Conservation (phyloP, 768 basidiomycete species). For the Termitomyces sp. region DNA sequence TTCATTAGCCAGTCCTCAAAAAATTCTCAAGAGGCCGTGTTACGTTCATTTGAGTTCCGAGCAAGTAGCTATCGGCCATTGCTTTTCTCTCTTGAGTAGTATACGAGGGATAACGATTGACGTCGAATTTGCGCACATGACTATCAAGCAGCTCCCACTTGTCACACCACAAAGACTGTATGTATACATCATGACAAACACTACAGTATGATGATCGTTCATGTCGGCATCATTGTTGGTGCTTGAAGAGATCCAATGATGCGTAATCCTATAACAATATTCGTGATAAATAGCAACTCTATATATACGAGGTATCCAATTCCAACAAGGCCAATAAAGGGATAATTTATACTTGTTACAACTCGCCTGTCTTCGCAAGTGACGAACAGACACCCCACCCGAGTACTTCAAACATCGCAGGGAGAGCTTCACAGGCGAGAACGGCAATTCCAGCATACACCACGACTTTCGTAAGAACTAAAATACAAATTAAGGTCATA, state of each 20-base stretch:
- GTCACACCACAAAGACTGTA: too few relatives aligned
- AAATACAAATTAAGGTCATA: background rate
- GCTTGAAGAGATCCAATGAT: background rate
- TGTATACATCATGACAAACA: too few relatives aligned
- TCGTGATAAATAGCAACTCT: background rate
- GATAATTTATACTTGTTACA: background rate
- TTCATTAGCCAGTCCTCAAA: too few relatives aligned
- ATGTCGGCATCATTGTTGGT: too few relatives aligned
- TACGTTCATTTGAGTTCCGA: too few relatives aligned
- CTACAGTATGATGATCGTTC: too few relatives aligned
- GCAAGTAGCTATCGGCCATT: too few relatives aligned
- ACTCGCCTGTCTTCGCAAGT: background rate
- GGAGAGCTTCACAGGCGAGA: slow-evolving; percentile 56
- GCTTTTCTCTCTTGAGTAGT: too few relatives aligned
- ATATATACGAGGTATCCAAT: background rate
- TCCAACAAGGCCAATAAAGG: background rate
- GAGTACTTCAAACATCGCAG: slow-evolving; percentile 60
- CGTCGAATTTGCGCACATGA: too few relatives aligned
- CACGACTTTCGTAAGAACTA: slow-evolving; percentile 85
- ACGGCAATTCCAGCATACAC: slow-evolving; percentile 87
- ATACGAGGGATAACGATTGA: too few relatives aligned
- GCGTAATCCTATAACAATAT: background rate
- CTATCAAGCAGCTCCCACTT: too few relatives aligned
- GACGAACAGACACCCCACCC: slow-evolving; percentile 60
- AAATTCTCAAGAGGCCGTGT: too few relatives aligned